phyloP scores from a whole-genome alignment of 768 basidiomycete genomes.

The Exidia glandulosa region DNA sequence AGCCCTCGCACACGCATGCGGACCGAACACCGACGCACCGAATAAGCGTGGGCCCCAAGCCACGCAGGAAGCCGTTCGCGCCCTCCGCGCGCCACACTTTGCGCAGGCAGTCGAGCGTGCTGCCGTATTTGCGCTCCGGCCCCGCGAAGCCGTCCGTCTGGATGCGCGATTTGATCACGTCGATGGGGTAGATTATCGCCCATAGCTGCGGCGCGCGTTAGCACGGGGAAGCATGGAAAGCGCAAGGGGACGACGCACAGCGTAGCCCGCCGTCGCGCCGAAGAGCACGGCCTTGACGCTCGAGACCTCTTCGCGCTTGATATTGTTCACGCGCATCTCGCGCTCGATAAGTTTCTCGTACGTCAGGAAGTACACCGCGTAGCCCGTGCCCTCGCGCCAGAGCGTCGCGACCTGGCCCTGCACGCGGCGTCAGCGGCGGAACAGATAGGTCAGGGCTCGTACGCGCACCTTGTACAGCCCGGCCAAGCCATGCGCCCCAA shows the following conservation, averaged over 20 bases:
- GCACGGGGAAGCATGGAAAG: slow-evolving; percentile 2
- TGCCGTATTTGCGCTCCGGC: slow-evolving; percentile 70
- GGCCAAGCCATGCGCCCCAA: slow-evolving; percentile 56
- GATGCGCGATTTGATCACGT: slow-evolving; percentile 93
- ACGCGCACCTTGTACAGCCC: slow-evolving; percentile 92
- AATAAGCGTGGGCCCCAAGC: slow-evolving; percentile 86
- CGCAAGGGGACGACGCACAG: slow-evolving; percentile 36
- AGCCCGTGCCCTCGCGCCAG: slow-evolving; percentile 69
- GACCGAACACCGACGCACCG: slow-evolving; percentile 41
- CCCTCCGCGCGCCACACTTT: slow-evolving; percentile 81
- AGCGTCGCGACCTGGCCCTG: slow-evolving; percentile 88
- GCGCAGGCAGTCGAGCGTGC: slow-evolving; percentile 71
- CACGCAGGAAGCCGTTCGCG: slow-evolving; percentile 75
- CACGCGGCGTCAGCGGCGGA: too few relatives aligned
- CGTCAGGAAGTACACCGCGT: slow-evolving; percentile 80
- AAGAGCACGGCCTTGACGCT: slow-evolving; percentile 72
- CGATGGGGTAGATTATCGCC: slow-evolving; percentile 91
- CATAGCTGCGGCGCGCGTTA: slow-evolving; percentile 42
- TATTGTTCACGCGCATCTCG: slow-evolving; percentile 41
- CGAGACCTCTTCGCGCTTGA: slow-evolving; percentile 37
- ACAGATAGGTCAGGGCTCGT: too few relatives aligned
- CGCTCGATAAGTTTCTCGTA: slow-evolving; percentile 89
- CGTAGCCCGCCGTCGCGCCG: slow-evolving; percentile 88
- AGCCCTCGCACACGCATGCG: slow-evolving; percentile 3
- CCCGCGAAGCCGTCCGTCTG: slow-evolving; percentile 85